Conservation (phyloP, 495 filamentous ascomycete species). For the Pseudoneurospora amorphoporcata region DNA sequence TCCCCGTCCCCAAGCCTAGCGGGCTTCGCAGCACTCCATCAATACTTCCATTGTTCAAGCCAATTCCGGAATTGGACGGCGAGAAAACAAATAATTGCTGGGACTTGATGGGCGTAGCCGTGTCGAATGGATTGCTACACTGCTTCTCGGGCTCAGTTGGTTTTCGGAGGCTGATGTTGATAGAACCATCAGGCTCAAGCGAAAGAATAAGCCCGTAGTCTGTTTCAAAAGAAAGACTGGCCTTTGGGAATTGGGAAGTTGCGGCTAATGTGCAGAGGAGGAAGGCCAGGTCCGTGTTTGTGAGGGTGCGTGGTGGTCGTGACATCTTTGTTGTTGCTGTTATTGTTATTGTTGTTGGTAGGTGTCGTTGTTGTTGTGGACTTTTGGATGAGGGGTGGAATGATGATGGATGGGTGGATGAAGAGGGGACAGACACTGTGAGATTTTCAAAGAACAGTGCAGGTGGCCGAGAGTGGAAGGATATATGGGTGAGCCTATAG, state of each 20-base stretch:
- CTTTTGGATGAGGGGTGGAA: no score
- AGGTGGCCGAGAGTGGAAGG: background rate
- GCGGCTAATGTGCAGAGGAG: slow-evolving; percentile 7
- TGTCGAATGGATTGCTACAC: background rate
- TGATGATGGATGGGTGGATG: background rate
- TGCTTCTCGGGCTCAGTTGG: background rate
- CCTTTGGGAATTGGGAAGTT: background rate
- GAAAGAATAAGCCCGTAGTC: slow-evolving; percentile 6
- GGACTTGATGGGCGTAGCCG: background rate
- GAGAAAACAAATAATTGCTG: background rate
- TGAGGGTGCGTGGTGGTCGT: slow-evolving; percentile 7
- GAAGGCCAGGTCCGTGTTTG: slow-evolving; percentile 11
- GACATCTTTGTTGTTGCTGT: background rate
- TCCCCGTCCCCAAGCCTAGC: background rate
- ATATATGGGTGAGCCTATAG: background rate
- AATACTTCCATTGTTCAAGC: background rate
- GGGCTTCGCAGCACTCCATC: background rate
- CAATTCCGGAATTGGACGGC: background rate
- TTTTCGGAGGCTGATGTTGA: background rate
- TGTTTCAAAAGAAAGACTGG: slow-evolving; percentile 1
- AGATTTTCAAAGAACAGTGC: background rate
- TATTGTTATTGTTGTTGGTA: background rate
- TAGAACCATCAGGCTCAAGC: slow-evolving; percentile 1
- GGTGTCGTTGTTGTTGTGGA: no score
- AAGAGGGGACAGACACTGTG: background rate